Base-by-base conservation (phyloP, 2,329 filamentous ascomycete genomes). In the Colletotrichum costaricense region DNA sequence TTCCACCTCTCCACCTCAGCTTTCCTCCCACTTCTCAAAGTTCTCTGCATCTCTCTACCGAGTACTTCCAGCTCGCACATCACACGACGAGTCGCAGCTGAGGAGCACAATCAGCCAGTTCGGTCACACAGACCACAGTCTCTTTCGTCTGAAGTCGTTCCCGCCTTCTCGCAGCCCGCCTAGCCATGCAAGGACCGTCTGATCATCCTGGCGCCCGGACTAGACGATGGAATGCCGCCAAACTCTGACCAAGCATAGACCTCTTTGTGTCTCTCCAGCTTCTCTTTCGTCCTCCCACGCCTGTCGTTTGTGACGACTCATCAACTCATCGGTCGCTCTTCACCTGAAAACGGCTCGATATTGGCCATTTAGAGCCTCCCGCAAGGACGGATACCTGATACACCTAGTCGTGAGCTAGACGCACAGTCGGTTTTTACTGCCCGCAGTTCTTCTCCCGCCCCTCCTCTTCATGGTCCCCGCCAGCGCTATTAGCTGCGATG, bases 381-480 rank as follows among this genome's bases (percentile, higher is more conserved):
- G 49, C 46, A 49, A 57, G 67, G 56, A 57, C 35, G 33, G 35
- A 14, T 22, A 73, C 70, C 70, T 73, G 70, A 73, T 57, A 70
- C 70, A 55, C 26, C 67, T 52, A 46, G n/a, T 35, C 24, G 9
- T 22, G 60, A 65, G 33, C 66, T 67, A 59, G 38, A 63, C 52
- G 69, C 59, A 63, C 24, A 68, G 52, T 38, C 57, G 28, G 58
- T 26, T 19, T 14, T 22, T 63, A 33, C 8, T n/a, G 46, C 42
- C 24, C 56, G 14, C 22, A 56, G 22, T 42, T 19, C 70, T 28
- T 60, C 67, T 65, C 26, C 58, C 70, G 14, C 24, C 46, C 70
- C 46, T 22, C 35, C 19, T 55, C 22, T 19, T 72, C 14, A 35
- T 49, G 26, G 26, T 22, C 7, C 52, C 16, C 65, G 22, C 35